These are phyloP conservation scores for Lasiosphaeria miniovina DNA, from an alignment of 495 filamentous ascomycete species.

Conservation along the genomic window DNA sequence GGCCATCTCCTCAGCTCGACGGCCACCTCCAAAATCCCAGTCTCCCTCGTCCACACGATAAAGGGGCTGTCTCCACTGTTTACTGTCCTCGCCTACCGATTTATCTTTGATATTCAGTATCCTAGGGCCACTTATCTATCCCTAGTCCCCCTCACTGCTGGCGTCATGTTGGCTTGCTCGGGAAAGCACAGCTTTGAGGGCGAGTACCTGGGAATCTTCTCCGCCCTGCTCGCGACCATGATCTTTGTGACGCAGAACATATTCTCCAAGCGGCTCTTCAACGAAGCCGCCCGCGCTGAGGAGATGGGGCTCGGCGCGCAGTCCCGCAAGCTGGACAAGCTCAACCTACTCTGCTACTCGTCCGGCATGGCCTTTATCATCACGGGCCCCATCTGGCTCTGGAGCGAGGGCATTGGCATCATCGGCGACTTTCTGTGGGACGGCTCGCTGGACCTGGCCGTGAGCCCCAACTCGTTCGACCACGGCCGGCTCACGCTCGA, in stretches of 20 bases:
- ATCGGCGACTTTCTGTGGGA: constrained; percentile 70
- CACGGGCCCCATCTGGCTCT: constrained; percentile 91
- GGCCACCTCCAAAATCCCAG: constrained; percentile 89
- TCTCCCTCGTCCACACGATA: constrained; percentile 96
- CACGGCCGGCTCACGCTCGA: constrained; percentile 76
- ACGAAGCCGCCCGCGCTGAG: constrained; percentile 81
- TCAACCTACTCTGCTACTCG: constrained; percentile 96
- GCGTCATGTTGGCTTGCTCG: constrained; percentile 93
- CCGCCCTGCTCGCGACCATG: constrained; percentile 79
- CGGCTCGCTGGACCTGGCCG: constrained; percentile 56
- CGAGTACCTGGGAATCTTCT: constrained; percentile 82
- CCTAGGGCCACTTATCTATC: constrained; percentile 86
- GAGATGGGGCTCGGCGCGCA: constrained; percentile 57
- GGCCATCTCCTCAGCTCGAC: constrained; percentile 92
- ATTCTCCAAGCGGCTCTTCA: constrained; percentile 98
- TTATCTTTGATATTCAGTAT: constrained; percentile 85
- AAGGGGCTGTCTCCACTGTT: constrained; percentile 98
- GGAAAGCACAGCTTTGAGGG: constrained; percentile 70
- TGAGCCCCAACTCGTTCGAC: constrained; percentile 66
- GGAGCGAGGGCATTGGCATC: constrained; percentile 77
- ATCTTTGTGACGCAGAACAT: constrained; percentile 99
- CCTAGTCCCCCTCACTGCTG: constrained; percentile 83
- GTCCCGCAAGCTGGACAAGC: constrained; percentile 83
- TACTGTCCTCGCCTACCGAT: constrained; percentile 88
- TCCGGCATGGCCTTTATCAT: constrained; percentile 86